These are phyloP conservation scores for Lasiodiplodia sp. DNA, from an alignment of 2,329 filamentous ascomycete species.

Conservation along the genomic window DNA sequence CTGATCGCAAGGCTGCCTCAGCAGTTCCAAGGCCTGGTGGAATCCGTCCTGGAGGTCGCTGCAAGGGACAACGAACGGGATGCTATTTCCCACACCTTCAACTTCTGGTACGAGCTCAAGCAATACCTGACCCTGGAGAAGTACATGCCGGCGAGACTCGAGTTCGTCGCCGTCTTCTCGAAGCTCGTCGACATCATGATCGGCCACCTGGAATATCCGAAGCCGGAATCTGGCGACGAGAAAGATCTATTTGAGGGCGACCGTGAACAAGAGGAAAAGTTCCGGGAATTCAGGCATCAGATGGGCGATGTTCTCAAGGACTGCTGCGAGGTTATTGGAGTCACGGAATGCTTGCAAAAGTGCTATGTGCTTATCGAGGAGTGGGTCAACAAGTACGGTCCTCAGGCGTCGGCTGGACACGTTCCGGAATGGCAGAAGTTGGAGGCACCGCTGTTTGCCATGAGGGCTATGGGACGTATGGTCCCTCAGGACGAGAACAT, in stretches of 20 bases:
- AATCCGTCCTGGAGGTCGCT: conserved; percentile 90
- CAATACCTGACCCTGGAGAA: conserved; percentile 91
- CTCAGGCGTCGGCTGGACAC: conserved; percentile 73
- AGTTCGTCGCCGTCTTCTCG: conserved; percentile 82
- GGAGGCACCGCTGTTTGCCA: conserved; percentile 91
- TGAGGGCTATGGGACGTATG: conserved; percentile 96
- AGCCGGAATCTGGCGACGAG: conserved; percentile 74
- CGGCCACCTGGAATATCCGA: conserved; percentile 85
- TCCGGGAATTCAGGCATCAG: conserved; percentile 92
- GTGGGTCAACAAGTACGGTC: conserved; percentile 85
- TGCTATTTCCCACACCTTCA: conserved; percentile 91
- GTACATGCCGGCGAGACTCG: conserved; percentile 81
- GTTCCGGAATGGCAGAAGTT: conserved; percentile 97
- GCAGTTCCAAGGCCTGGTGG: conserved; percentile 84
- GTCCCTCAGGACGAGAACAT: conserved; percentile 87
- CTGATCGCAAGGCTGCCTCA: conserved; percentile 83
- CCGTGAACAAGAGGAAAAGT: conserved; percentile 94
- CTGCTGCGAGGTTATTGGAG: conserved; percentile 93
- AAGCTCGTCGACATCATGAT: conserved; percentile 93
- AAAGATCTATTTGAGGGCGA: conserved; percentile 93
- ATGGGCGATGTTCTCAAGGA: conserved; percentile 99
- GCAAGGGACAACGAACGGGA: conserved; percentile 87
- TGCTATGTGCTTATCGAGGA: conserved; percentile 83
- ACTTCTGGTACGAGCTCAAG: conserved; percentile 98
- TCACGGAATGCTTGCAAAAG: conserved; percentile 88